Evolutionary conservation across 345 rosid genomes (phyloP), one percentile per base, ranked within the genome.

Genomic region (Salix dunnii): DNA sequence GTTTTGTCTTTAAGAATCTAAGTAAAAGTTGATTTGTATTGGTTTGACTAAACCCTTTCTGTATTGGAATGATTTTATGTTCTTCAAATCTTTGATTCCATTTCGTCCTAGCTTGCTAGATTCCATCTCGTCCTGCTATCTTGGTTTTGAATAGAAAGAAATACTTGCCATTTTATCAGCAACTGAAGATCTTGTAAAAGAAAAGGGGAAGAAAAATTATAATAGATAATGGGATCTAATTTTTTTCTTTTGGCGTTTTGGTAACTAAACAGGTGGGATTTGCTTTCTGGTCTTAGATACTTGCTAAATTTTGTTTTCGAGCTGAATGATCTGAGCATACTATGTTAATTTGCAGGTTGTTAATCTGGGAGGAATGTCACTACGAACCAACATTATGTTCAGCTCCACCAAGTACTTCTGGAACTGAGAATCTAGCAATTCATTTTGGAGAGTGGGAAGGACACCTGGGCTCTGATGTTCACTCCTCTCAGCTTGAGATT

Each of bases 311-410:
- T 10, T 35, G 16, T 30, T 48, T 20, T 51, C 6, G 25, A 5
- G 5, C 18, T 42, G 70, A 33, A 71, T 16, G 28, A 35, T 84
- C 71, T 36, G 76, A 74, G 46, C 17, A 62, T 61, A 21, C 53
- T 4, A 33, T 40, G 40, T 27, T 30, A 11, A 27, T 72, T 46
- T 60, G 78, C 86, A 94, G 99, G 84, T 85, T 96, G 75, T 83
- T 96, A 78, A 94, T 94, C 62, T 96, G 98, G 99, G 99, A 96
- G 83, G 98, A 91, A 81, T 91, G 91, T 74, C 86, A 88, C 70
- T 81, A 77, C 30, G 89, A 89, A 82, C 78, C 90, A 3, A 42
- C 68, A 33, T 79, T 78, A 51, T 55, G 74, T 74, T 81, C 87
- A 2, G 72, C 43, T 79, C 80, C 86, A 74, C 72, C 74, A 13